Percentiles rank a stretch among this genome's conserved stretches.
Conservation (phyloP, 768 basidiomycete species). For the Leccinellum rugosiceps region DNA sequence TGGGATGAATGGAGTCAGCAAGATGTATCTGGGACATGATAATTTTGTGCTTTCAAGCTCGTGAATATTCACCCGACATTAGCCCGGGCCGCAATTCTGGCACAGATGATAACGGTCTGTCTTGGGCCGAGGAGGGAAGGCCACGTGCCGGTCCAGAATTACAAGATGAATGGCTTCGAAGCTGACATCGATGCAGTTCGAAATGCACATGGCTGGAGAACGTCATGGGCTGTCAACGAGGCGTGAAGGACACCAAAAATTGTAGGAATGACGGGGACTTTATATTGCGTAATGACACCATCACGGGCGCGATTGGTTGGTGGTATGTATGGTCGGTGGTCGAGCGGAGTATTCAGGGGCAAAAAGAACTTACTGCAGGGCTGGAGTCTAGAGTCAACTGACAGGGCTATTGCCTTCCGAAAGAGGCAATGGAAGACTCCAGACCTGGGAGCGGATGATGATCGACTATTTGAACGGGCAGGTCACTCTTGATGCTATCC, state of each 20-base stretch:
- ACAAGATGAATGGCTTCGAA: background rate
- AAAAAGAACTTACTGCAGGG: background rate
- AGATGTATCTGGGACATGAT: background rate
- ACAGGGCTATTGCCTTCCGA: conserved; percentile 18
- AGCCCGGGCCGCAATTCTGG: background rate
- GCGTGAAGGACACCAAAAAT: conserved; percentile 9
- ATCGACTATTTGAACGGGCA: conserved; percentile 29
- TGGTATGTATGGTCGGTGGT: background rate
- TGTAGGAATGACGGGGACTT: background rate
- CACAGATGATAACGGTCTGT: background rate
- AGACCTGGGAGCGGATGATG: conserved; percentile 14
- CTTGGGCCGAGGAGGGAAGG: background rate
- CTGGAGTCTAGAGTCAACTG: conserved; percentile 17
- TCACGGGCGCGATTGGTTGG: background rate
- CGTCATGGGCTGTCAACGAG: conserved; percentile 16
- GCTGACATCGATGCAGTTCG: background rate
- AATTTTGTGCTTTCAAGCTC: background rate
- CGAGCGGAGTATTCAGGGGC: conserved; percentile 3
- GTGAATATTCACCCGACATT: background rate
- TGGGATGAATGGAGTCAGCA: background rate
- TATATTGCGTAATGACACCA: background rate
- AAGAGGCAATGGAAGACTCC: conserved; percentile 23
- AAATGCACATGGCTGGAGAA: background rate
- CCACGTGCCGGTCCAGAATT: background rate
- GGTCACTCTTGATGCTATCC: conserved; percentile 7